A percentile compares a stretch with the other conserved stretches of the same genome.
Conservation (phyloP, 2,329 filamentous ascomycete genomes). For the Dothidotthia symphoricarpi region DNA sequence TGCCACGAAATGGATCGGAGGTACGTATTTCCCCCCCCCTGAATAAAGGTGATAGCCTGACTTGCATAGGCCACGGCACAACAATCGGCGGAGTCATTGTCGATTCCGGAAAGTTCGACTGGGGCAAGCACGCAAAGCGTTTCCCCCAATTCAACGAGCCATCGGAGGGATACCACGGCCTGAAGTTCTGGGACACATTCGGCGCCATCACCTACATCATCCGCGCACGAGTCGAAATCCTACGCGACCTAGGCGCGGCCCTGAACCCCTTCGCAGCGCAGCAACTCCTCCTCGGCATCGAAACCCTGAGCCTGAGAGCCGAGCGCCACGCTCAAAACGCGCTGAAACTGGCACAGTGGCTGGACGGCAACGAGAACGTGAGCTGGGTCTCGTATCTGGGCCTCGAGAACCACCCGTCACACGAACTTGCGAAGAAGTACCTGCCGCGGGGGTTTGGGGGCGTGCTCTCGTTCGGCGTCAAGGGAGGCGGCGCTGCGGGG, state of each 20-base stretch:
- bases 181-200: slow-evolving; percentile 94
- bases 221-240: slow-evolving; percentile 81
- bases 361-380: slow-evolving; percentile 80
- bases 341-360: slow-evolving; percentile 73
- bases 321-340: slow-evolving; percentile 88
- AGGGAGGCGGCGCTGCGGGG: slow-evolving; percentile 80
- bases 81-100: slow-evolving; percentile 85
- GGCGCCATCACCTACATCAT: slow-evolving; percentile 79
- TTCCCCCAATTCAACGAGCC: slow-evolving; percentile 95
- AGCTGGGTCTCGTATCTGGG: slow-evolving; percentile 94
- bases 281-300: slow-evolving; percentile 82
- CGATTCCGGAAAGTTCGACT: slow-evolving; percentile 90
- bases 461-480: slow-evolving; percentile 89
- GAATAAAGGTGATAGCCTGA: not conserved
- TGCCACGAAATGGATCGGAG: slow-evolving; percentile 95
- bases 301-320: slow-evolving; percentile 82
- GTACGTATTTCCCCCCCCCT: slow-evolving; percentile 33
- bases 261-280: slow-evolving; percentile 91
- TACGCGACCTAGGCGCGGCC: slow-evolving; percentile 78
- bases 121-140: slow-evolving; percentile 76
- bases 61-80: slow-evolving; percentile 64
- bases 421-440: slow-evolving; percentile 82
- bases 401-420: slow-evolving; percentile 74
- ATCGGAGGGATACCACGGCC: slow-evolving; percentile 83
- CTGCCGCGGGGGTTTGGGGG: slow-evolving; percentile 81